phyloP scores from a whole-genome alignment of 805 yeast genomes.

The Clavispora asparagi region DNA sequence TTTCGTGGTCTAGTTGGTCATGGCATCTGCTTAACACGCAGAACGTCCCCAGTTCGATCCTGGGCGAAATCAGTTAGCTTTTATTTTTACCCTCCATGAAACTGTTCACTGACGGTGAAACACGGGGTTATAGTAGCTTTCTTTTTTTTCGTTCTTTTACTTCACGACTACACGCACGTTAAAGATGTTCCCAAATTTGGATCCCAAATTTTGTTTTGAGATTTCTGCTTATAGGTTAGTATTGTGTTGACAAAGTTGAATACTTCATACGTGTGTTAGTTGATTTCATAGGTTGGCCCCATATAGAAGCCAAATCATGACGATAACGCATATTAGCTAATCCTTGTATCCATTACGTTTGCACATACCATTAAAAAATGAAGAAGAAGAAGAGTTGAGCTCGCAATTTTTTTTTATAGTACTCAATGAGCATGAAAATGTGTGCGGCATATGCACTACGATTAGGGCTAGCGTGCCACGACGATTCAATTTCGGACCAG shows the following conservation, averaged over 20 bases:
- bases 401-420: neutral
- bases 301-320: conserved; percentile 37
- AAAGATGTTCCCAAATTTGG: too few relatives aligned
- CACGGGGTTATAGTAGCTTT: too few relatives aligned
- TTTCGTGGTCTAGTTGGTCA: conserved; percentile 96
- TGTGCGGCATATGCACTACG: neutral
- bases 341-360: conserved; percentile 12
- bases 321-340: conserved; percentile 41
- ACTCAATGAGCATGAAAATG: neutral
- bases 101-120: too few relatives aligned
- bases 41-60: conserved; percentile 99
- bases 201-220: too few relatives aligned
- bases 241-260: neutral
- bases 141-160: too few relatives aligned
- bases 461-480: neutral
- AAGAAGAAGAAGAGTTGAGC: neutral
- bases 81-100: neutral
- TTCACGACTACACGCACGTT: too few relatives aligned
- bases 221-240: neutral
- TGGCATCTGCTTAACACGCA: conserved; percentile 99
- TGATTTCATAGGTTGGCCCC: conserved; percentile 40
- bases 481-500: too few relatives aligned
- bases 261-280: conserved; percentile 41
- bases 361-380: conserved; percentile 9
- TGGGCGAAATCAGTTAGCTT: conserved; percentile 84